Base-by-base conservation (phyloP, 73 alveolate species). In the Paramecium tetraurelia region DNA sequence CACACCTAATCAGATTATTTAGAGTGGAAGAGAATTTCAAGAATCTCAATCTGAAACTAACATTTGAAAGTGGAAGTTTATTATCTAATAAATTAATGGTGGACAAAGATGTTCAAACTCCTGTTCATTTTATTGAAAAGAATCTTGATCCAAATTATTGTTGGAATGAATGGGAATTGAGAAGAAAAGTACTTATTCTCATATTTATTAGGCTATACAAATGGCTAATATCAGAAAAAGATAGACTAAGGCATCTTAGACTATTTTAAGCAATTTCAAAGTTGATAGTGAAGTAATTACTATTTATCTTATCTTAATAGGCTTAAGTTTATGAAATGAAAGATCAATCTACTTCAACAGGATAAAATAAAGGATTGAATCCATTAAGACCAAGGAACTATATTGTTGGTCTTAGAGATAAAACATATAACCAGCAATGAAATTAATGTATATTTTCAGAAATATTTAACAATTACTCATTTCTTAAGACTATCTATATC, bases 161-260 rank as follows among this genome's bases (percentile, higher is more conserved):
- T 88, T 98, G 99, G 99, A 98, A 98, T 92, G 99, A 98, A 94
- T 98, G 99, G 99, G 99, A 98, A 53, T 80, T 83, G 5, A 76
- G 95, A 58, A 92, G 86, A 77, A 80, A 92, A 29, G 93, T 57
- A 85, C 14, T 57, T 16, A 72, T 0, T 27, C 5, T 31, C 35
- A 22, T 27, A 1, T 27, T 53, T 18, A 4, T 93, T 94, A 96
- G 95, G 99, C 99, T 63, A 96, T 98, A 50, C 97, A 98, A 93
- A 95, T 97, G 98, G 99, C 99, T 8, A 96, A 98, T 95, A 98
- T 98, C 31, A 97, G 98, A 95, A 97, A 97, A 92, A 98, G 97
- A 95, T 93, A 93, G 85, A 98, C 99, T 11, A 98, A 96, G 48
- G 96, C 98, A 24, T 92, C 97, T 44, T 97, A 98, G 93, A 98